A percentile compares a stretch with the other conserved stretches of the same genome.
phyloP scores from a whole-genome alignment of 768 basidiomycete species.

The Amylocystis lapponica region DNA sequence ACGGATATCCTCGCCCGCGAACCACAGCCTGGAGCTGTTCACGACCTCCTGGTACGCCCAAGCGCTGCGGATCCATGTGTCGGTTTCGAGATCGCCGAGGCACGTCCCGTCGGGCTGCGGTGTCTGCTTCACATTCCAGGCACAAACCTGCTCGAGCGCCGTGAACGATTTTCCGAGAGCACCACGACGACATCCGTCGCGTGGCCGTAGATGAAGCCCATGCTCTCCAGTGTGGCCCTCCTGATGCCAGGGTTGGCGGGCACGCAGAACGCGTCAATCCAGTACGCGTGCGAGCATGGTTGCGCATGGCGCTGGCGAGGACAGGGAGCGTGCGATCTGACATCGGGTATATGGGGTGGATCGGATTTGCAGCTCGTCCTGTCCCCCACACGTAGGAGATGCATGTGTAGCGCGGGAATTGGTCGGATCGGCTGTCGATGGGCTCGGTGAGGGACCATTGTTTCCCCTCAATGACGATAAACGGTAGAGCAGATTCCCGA shows the following conservation, averaged over 20 bases:
- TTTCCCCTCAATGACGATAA: conserved; percentile 7
- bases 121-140: too few species aligned
- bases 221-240: conserved; percentile 13
- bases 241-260: conserved; percentile 9
- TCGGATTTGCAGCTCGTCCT: conserved; percentile 6
- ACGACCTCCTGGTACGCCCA: conserved; percentile 18
- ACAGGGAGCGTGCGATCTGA: conserved; percentile 13
- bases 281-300: conserved; percentile 5
- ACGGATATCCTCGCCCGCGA: conserved; percentile 5
- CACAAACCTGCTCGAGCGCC: too few species aligned
- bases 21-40: conserved; percentile 8
- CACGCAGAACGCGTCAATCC: conserved; percentile 15
- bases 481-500: neutral
- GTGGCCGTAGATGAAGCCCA: conserved; percentile 13
- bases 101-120: too few species aligned
- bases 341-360: conserved; percentile 11
- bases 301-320: conserved; percentile 8
- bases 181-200: conserved; percentile 12
- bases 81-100: conserved; percentile 11
- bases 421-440: conserved; percentile 5
- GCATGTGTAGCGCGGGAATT: conserved; percentile 8
- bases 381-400: conserved; percentile 19
- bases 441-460: conserved; percentile 10
- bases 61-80: conserved; percentile 17
- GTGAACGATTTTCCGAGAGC: conserved; percentile 5